Percentiles rank a stretch among this genome's conserved stretches.
These are phyloP conservation scores for Harrya chromipes DNA, from an alignment of 768 basidiomycete species.

Conservation along the genomic window DNA sequence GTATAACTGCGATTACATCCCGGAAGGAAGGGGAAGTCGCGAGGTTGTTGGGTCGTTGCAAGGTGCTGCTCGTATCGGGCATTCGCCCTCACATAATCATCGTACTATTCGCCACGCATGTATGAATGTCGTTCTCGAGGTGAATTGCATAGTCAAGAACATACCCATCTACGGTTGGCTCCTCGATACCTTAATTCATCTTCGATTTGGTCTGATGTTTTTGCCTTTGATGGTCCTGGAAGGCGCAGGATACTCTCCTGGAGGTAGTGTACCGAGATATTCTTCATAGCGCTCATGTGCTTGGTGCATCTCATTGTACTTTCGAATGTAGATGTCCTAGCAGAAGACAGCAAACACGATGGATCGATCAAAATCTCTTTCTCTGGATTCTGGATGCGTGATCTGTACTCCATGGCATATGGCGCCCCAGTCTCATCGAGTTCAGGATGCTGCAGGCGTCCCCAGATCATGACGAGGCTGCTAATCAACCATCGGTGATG, in stretches of 20 bases:
- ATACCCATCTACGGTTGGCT: conserved; percentile 12
- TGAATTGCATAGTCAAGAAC: not conserved
- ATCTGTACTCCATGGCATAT: too few species aligned
- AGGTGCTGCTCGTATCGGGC: conserved; percentile 11
- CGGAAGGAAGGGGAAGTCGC: conserved; percentile 5
- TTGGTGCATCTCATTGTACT: conserved; percentile 7
- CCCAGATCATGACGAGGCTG: too few species aligned
- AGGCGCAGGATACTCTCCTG: conserved; percentile 13
- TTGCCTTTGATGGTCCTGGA: not conserved
- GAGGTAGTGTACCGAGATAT: conserved; percentile 6
- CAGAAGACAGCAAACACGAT: too few species aligned
- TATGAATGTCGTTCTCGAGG: not conserved
- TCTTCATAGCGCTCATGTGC: conserved; percentile 17
- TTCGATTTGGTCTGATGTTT: not conserved
- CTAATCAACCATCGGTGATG: too few species aligned
- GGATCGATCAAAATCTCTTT: too few species aligned
- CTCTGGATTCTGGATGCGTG: too few species aligned
- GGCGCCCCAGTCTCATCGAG: too few species aligned
- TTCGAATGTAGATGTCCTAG: too few species aligned
- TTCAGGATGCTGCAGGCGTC: too few species aligned
- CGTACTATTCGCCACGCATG: not conserved
- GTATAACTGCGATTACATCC: not conserved
- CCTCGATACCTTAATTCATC: conserved; percentile 8
- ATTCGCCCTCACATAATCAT: conserved; percentile 2
- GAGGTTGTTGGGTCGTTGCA: not conserved